Percentiles rank a stretch among this genome's conserved stretches.
phyloP scores from a whole-genome alignment of 805 yeast genomes.

The Metschnikowia cerradonensis region DNA sequence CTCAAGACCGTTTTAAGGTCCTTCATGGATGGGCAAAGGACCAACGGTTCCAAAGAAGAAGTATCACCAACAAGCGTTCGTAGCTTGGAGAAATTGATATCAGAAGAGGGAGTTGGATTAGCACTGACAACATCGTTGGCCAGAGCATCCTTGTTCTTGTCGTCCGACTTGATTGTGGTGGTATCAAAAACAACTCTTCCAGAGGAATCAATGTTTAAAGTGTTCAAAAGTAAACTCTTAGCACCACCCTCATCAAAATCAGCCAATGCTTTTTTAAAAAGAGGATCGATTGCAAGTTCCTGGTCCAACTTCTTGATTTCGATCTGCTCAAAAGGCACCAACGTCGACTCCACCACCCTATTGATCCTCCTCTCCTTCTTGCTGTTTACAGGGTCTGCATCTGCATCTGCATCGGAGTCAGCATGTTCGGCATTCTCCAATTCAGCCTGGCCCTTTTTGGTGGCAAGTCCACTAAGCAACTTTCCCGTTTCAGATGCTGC shows the following conservation, averaged over 20 bases:
- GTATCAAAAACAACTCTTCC: conserved; percentile 69
- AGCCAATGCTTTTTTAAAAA: conserved; percentile 68
- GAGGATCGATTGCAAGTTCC: conserved; percentile 66
- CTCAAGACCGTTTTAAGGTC: conserved; percentile 56
- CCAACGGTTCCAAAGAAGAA: conserved; percentile 19
- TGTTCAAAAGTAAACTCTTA: conserved; percentile 60
- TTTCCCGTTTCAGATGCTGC: conserved; percentile 89
- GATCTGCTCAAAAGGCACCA: conserved; percentile 42
- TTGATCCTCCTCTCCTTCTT: conserved; percentile 15
- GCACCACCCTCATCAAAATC: conserved; percentile 86
- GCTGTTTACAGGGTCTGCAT: conserved; percentile 18
- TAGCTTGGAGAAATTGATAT: conserved; percentile 20
- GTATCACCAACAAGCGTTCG: conserved; percentile 21
- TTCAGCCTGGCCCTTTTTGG: conserved; percentile 17
- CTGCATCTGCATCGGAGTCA: conserved; percentile 22
- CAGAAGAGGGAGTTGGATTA: conserved; percentile 1
- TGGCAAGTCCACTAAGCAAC: conserved; percentile 69
- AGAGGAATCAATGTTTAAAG: conserved; percentile 49
- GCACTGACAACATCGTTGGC: background rate
- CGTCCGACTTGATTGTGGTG: conserved; percentile 24
- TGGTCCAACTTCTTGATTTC: conserved; percentile 55
- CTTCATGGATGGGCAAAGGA: conserved; percentile 69
- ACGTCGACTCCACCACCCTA: conserved; percentile 21
- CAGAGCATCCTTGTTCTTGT: conserved; percentile 9
- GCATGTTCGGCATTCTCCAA: conserved; percentile 24